phyloP scores from a whole-genome alignment of 1,139 yeast species.

The Suhomyces panamericanus region DNA sequence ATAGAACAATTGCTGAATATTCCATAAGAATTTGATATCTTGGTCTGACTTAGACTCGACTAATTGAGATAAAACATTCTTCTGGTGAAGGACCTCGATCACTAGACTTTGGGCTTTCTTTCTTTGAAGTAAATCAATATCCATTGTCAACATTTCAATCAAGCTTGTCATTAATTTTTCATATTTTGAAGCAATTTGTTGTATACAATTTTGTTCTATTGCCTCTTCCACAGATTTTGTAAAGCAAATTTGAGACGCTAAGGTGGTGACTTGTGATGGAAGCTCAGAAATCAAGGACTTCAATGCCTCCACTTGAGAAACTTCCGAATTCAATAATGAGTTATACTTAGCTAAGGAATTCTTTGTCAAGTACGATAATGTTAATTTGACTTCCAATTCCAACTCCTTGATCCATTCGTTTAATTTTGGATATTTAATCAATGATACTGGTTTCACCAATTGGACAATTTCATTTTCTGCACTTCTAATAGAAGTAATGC shows the following conservation, averaged over 20 bases:
- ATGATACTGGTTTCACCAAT: conserved; percentile 46
- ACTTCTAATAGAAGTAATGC: conserved; percentile 54
- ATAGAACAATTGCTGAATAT: conserved; percentile 54
- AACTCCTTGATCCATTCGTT: conserved; percentile 66
- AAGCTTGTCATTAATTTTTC: conserved; percentile 16
- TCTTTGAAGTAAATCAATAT: conserved; percentile 35
- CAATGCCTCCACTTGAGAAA: conserved; percentile 1
- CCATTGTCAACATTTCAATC: conserved; percentile 18
- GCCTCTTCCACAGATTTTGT: conserved; percentile 44
- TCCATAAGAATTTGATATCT: conserved; percentile 43
- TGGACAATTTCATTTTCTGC: conserved; percentile 61
- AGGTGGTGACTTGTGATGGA: conserved; percentile 60
- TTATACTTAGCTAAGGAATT: conserved; percentile 13
- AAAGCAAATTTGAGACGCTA: conserved; percentile 63
- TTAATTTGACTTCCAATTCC: conserved; percentile 52
- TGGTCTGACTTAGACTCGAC: conserved; percentile 16
- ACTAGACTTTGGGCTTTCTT: conserved; percentile 58
- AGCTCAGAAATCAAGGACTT: conserved; percentile 19
- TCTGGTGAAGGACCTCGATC: conserved; percentile 67
- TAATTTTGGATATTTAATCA: conserved; percentile 43
- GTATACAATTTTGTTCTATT: conserved; percentile 12
- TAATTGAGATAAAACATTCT: conserved; percentile 39
- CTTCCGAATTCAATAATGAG: conserved; percentile 12
- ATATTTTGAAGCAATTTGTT: conserved; percentile 4
- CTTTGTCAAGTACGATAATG: conserved; percentile 41